Evolutionary conservation across 1,139 yeast species (phyloP).

Genomic region (Candida anutae): DNA sequence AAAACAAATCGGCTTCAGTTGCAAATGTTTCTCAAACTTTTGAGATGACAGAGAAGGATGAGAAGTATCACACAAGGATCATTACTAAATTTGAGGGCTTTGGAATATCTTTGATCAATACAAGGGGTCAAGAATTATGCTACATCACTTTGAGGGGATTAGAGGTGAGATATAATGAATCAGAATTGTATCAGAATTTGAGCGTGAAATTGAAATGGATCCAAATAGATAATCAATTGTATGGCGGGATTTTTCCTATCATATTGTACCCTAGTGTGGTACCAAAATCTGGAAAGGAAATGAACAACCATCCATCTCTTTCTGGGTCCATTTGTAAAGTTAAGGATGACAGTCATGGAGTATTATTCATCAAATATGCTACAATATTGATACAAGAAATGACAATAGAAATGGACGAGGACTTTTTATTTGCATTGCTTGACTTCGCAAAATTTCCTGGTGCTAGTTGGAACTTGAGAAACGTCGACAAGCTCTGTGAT

Average conservation of each 20-base stretch:
- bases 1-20: conserved; percentile 18
- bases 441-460: conserved; percentile 73
- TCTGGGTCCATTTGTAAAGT: conserved; percentile 79
- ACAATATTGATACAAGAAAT: conserved; percentile 83
- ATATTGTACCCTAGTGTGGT: conserved; percentile 86
- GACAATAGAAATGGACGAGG: conserved; percentile 91
- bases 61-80: conserved; percentile 55
- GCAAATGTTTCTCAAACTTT: conserved; percentile 36
- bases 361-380: conserved; percentile 82
- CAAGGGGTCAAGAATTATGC: conserved; percentile 66
- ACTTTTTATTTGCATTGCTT: conserved; percentile 72
- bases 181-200: conserved; percentile 74
- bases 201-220: conserved; percentile 87
- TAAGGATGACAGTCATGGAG: conserved; percentile 87
- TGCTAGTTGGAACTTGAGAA: conserved; percentile 53
- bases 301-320: conserved; percentile 84
- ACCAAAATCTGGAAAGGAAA: conserved; percentile 77
- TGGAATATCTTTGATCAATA: conserved; percentile 78
- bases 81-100: conserved; percentile 73
- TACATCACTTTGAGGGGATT: conserved; percentile 76
- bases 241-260: conserved; percentile 85
- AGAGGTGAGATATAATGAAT: conserved; percentile 74
- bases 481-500: conserved; percentile 54
- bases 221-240: conserved; percentile 87
- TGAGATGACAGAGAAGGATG: conserved; percentile 62